Conservation (phyloP, 768 basidiomycete species). For the Collybiopsis luxurians region DNA sequence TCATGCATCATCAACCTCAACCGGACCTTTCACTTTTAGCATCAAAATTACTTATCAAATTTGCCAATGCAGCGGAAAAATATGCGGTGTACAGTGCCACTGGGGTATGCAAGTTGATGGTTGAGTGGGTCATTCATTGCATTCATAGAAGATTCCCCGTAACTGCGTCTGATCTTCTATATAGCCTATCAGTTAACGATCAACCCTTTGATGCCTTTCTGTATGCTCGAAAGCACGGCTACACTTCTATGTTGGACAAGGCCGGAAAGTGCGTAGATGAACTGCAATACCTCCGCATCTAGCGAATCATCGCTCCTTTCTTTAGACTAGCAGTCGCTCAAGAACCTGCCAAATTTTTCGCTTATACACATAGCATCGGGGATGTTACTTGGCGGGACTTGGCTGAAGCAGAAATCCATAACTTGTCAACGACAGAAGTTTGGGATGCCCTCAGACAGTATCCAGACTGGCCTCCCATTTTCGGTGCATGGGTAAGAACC, state of each 20-base stretch:
- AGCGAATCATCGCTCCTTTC: no score
- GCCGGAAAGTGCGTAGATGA: neutral
- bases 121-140: neutral
- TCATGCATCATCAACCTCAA: conserved; percentile 6
- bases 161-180: neutral
- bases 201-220: conserved; percentile 5
- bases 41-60: neutral
- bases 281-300: neutral
- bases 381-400: neutral
- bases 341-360: conserved; percentile 5
- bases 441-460: neutral
- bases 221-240: conserved; percentile 3
- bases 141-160: neutral
- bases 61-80: conserved; percentile 10
- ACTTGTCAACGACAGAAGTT: neutral
- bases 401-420: conserved; percentile 1
- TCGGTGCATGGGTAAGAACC: conserved; percentile 1
- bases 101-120: neutral
- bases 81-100: conserved; percentile 5
- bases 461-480: conserved; percentile 1
- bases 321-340: conserved; percentile 1
- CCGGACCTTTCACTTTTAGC: conserved; percentile 2
- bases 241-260: conserved; percentile 1
- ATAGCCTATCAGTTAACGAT: neutral
- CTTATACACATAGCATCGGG: conserved; percentile 1